Evolutionary conservation across 2,329 filamentous ascomycete genomes (phyloP), one percentile per base, ranked within the genome.

Genomic region (Pestalotiopsis sp.): DNA sequence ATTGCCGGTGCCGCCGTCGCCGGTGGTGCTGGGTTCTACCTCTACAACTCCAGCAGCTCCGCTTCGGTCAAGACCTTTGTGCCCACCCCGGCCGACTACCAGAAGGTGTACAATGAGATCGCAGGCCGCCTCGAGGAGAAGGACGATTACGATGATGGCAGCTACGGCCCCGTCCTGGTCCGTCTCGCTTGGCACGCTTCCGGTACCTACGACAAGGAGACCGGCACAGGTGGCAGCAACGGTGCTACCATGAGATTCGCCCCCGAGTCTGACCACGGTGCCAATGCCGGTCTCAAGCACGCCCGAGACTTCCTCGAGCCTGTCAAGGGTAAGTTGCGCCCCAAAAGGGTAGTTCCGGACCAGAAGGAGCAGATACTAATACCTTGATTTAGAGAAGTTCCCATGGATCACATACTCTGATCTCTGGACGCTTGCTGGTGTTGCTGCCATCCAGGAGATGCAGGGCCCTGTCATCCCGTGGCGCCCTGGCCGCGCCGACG

Each of bases 341-440:
- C n/a, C 55, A 24, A 20, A 10, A 14, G 22, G 26, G 7, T 39
- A n/a, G 13, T 40, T 35, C 3, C 9, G n/a, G 35, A 9, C 22
- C 26, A 22, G 10, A 10, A 10, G n/a, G 30, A n/a, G 5, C 13
- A 39, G 35, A 66, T 39, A 58, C 72, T 74, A 69, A 74, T 60
- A 66, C 64, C 2, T 52, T 22, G 44, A n/a, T 20, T 35, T 26
- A 88, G 88, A 86, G 73, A 90, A 94, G 82, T 94, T 93, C 88
- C 94, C 95, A 64, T 98, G 95, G 96, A 97, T 98, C 82, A 87
- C 88, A 70, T 97, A 98, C 88, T 97, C 94, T 14, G 95, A 99
- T 79, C 91, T 99, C 73, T 98, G 95, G 96, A 98, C 96, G 70
- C 89, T 99, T 67, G 91, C 83, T 65, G 96, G 94, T 77, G 90